Conservation (phyloP, 768 basidiomycete species). For the Myochromella boudieri region DNA sequence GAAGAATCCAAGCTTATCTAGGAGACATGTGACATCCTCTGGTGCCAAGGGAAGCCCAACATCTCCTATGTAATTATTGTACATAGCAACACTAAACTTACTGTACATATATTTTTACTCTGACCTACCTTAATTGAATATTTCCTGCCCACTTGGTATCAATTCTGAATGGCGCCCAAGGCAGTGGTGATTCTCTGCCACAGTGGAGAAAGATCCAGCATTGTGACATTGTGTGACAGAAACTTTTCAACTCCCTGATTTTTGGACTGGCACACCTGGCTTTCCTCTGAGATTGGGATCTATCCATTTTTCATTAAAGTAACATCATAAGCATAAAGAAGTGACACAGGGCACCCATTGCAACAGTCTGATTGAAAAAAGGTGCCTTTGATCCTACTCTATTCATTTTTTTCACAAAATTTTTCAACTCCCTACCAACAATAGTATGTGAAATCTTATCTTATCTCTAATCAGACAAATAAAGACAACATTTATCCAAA, state of each 20-base stretch:
- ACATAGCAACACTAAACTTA: background rate
- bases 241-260: background rate
- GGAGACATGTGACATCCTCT: background rate
- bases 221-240: background rate
- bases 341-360: background rate
- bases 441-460: too few species aligned
- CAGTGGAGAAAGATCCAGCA: background rate
- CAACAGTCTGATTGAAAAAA: background rate
- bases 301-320: slow-evolving; percentile 1
- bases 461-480: too few species aligned
- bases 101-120: too few species aligned
- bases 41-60: background rate
- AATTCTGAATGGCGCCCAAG: too few species aligned
- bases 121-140: background rate
- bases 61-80: background rate
- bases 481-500: too few species aligned
- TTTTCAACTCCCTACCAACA: too few species aligned
- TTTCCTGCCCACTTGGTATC: background rate
- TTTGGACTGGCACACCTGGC: slow-evolving; percentile 1
- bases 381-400: background rate
- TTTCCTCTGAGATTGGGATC: slow-evolving; percentile 1
- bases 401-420: too few species aligned
- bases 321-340: background rate
- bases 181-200: background rate
- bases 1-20: background rate